phyloP scores from a whole-genome alignment of 2,329 filamentous ascomycete genomes.

The Xenoacremonium recifei region DNA sequence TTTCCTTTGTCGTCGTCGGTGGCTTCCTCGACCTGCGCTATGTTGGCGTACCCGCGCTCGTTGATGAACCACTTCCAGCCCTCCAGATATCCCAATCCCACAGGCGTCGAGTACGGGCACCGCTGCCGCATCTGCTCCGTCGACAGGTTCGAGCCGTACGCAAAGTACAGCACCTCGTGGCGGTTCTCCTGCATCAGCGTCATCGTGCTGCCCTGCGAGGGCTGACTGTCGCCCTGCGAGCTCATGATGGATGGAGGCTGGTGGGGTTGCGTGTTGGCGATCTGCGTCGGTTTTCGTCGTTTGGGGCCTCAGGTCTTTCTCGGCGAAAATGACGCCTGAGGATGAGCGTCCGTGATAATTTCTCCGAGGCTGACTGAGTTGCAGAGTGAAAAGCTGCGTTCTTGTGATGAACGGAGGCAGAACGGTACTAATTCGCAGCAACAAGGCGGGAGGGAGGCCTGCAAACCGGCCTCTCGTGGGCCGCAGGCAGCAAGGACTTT shows the following conservation, averaged over 20 bases:
- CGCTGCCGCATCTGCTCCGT: constrained; percentile 61
- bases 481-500: no score
- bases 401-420: no score
- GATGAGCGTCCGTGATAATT: neutral
- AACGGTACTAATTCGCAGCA: no score
- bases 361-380: neutral
- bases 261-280: neutral
- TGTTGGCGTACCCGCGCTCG: constrained; percentile 64
- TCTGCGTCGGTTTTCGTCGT: neutral
- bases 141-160: constrained; percentile 70
- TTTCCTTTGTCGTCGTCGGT: constrained; percentile 6
- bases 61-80: constrained; percentile 67
- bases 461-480: no score
- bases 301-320: neutral
- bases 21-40: constrained; percentile 40
- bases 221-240: constrained; percentile 31
- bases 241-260: constrained; percentile 26
- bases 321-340: no score
- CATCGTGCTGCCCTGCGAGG: constrained; percentile 34
- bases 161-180: constrained; percentile 58
- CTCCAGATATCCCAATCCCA: constrained; percentile 56
- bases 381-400: neutral
- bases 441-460: no score
- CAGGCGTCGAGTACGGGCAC: constrained; percentile 56
- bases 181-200: constrained; percentile 34